phyloP scores from a whole-genome alignment of 2,329 filamentous ascomycete genomes.

The Penicillium italicum region DNA sequence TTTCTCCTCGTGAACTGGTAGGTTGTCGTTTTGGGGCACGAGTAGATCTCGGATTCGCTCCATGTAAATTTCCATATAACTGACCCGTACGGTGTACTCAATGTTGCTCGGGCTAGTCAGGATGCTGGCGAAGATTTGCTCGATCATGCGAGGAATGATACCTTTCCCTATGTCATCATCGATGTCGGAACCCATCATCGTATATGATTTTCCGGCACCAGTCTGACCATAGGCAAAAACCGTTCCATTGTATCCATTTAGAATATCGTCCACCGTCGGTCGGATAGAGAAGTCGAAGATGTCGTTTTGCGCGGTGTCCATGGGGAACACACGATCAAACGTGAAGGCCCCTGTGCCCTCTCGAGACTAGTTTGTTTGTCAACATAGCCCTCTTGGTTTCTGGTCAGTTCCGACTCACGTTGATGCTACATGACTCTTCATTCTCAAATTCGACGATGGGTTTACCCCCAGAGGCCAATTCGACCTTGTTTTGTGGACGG shows the following conservation, averaged over 20 bases:
- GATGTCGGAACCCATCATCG: slow-evolving; percentile 97
- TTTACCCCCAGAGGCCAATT: slow-evolving; percentile 84
- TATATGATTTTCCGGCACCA: slow-evolving; percentile 97
- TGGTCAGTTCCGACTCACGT: slow-evolving; percentile 54
- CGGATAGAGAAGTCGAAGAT: slow-evolving; percentile 98
- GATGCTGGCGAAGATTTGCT: slow-evolving; percentile 96
- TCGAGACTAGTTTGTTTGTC: slow-evolving; percentile 58
- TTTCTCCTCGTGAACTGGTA: slow-evolving; percentile 98
- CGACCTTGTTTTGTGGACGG: slow-evolving; percentile 92
- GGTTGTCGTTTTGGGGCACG: slow-evolving; percentile 88
- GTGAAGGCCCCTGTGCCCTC: slow-evolving; percentile 85
- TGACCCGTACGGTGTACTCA: slow-evolving; percentile 97
- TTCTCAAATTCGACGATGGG: slow-evolving; percentile 86
- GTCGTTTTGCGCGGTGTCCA: slow-evolving; percentile 83
- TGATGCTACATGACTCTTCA: slow-evolving; percentile 81
- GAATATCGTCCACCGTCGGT: slow-evolving; percentile 92
- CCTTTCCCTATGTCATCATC: slow-evolving; percentile 83
- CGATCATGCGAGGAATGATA: slow-evolving; percentile 93
- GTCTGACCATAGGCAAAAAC: slow-evolving; percentile 99
- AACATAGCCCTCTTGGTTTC: slow-evolving; percentile 19
- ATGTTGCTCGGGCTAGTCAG: slow-evolving; percentile 87
- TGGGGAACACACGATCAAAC: slow-evolving; percentile 96
- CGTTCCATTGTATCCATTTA: slow-evolving; percentile 98
- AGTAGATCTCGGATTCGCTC: slow-evolving; percentile 93
- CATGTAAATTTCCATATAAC: slow-evolving; percentile 99